phyloP scores from a whole-genome alignment of 2,329 filamentous ascomycete genomes.

The Apiospora pterosperma region DNA sequence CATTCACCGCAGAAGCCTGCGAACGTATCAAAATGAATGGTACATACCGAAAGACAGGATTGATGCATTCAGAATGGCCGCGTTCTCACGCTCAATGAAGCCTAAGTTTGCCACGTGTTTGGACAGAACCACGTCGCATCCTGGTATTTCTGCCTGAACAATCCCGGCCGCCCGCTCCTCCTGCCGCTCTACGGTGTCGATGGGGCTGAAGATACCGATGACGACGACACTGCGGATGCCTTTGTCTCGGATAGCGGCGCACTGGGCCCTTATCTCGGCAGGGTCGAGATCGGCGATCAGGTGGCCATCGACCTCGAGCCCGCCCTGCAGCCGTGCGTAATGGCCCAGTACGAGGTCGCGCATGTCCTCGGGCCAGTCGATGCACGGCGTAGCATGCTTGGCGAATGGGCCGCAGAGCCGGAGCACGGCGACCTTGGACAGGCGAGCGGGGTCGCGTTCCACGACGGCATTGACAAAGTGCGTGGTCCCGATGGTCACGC shows the following conservation, averaged over 20 bases:
- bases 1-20: background rate
- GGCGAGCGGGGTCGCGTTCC: conserved; percentile 44
- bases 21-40: background rate
- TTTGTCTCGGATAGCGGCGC: conserved; percentile 33
- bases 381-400: conserved; percentile 45
- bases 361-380: conserved; percentile 51
- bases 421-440: conserved; percentile 50
- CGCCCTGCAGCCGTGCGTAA: conserved; percentile 43
- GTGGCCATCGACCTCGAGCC: conserved; percentile 48
- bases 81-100: conserved; percentile 62
- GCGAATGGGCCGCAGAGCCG: conserved; percentile 53
- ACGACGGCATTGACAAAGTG: conserved; percentile 59
- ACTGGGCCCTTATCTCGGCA: conserved; percentile 36
- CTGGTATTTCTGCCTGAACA: conserved; percentile 35
- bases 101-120: conserved; percentile 50
- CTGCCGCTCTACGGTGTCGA: conserved; percentile 44
- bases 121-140: conserved; percentile 45
- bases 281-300: conserved; percentile 43
- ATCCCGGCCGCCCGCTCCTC: conserved; percentile 45
- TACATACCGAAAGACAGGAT: conserved; percentile 48
- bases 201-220: conserved; percentile 49
- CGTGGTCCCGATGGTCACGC: conserved; percentile 52
- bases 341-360: conserved; percentile 43
- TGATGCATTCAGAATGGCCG: conserved; percentile 60
- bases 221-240: conserved; percentile 46